Evolutionary conservation across 805 yeast genomes (phyloP), one percentile per base, ranked within the genome.

Genomic region (Candida saitoana): DNA sequence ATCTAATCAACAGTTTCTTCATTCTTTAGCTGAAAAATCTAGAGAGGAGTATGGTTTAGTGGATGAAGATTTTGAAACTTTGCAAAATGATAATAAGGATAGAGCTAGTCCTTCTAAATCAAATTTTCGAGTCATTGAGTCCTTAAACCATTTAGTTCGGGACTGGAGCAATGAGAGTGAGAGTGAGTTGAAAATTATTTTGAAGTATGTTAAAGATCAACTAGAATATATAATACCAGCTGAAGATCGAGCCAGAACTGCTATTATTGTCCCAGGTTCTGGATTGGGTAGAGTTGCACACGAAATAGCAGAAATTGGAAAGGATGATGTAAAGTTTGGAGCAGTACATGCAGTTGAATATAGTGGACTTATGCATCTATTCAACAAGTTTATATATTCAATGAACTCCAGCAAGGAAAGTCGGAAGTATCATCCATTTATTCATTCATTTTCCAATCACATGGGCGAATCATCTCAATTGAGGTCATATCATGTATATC

Each of bases 271-370:
- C 1, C 97, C 97, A 0, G 97, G 97, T 0, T 77, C 91, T 2
- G 97, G 97, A 0, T 65, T 84, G 18, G 96, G 96, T 0, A 67
- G 87, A 48, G 63, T 87, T 0, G 81, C 95, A 1, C 81, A 80
- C 54, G 85, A 80, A 44, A 46, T 87, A 16, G 66, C 79, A 2
- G 8, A 34, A 64, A 71, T 29, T 29, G 32, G 32, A 6, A 29
- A 14, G 5, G 16, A 29, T 29, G n/a, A 12, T 6, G 32, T 12
- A 36, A 45, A 63, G 2, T 73, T 68, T 46, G 58, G 59, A 0
- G 52, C 67, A 3, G 88, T 87, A 0, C 83, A 82, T 45, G 80
- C 95, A 0, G 73, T 87, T 27, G 97, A 89, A 55, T 77, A 73
- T 54, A 84, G 90, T 4, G 74, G 82, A 34, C 56, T 84, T 42